A percentile compares a stretch with the other conserved stretches of the same genome.
Evolutionary conservation across 2,329 filamentous ascomycete species (phyloP).

Genomic region (Ceratocystis papillata): DNA sequence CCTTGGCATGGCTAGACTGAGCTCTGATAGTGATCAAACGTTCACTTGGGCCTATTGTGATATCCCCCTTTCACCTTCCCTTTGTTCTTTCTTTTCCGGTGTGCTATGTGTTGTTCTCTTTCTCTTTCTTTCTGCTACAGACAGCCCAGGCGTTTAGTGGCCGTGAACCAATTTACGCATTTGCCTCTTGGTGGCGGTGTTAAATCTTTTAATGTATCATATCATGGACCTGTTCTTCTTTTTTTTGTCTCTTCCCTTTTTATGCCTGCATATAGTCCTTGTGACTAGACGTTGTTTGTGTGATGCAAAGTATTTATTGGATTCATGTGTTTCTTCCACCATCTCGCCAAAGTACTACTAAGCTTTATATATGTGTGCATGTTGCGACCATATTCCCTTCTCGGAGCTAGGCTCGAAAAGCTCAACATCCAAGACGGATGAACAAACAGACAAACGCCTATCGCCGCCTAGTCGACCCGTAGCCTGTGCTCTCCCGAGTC

Average conservation of each 20-base stretch:
- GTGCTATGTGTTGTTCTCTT: slow-evolving; percentile 10
- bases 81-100: slow-evolving; percentile 1
- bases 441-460: slow-evolving; percentile 32
- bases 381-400: no score
- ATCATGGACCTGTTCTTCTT: background rate
- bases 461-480: slow-evolving; percentile 54
- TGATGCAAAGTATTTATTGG: background rate
- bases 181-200: background rate
- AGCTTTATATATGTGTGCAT: no score
- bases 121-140: background rate
- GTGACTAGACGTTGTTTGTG: background rate
- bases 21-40: background rate
- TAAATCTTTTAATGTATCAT: slow-evolving; percentile 10
- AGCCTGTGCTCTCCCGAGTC: slow-evolving; percentile 53
- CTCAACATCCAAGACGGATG: no score
- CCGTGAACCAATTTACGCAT: background rate
- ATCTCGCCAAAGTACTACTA: background rate
- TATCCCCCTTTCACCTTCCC: slow-evolving; percentile 1
- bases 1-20: background rate
- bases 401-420: no score
- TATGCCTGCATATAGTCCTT: background rate
- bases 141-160: background rate
- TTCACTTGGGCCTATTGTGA: background rate
- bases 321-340: background rate
- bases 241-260: background rate